Percentiles rank a stretch among this genome's conserved stretches.
phyloP scores from a whole-genome alignment of 768 basidiomycete genomes.

The Amanita inopinata region DNA sequence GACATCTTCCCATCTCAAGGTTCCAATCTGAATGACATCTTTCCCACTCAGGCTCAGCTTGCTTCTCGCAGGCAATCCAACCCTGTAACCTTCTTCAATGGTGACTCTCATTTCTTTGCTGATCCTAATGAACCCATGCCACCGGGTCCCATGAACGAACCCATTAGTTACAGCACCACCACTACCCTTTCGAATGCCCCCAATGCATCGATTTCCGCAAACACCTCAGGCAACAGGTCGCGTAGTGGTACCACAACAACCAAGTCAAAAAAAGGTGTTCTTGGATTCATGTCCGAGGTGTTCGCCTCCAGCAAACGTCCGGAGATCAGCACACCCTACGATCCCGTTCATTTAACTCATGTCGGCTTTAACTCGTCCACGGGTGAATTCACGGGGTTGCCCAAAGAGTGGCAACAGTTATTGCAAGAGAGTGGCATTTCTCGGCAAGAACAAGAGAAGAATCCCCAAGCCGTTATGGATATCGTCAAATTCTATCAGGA shows the following conservation, averaged over 20 bases:
- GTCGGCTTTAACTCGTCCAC: conserved; percentile 99
- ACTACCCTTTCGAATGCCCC: conserved; percentile 15
- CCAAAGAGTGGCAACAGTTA: conserved; percentile 98
- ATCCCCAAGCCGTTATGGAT: conserved; percentile 96
- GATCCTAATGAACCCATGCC: conserved; percentile 36
- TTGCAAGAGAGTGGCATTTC: conserved; percentile 95
- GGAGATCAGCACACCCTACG: conserved; percentile 96
- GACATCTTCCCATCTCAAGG: conserved; percentile 46
- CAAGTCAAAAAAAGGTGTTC: conserved; percentile 58
- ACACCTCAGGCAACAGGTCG: conserved; percentile 23
- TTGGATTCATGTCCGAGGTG: conserved; percentile 61
- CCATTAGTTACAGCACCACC: conserved; percentile 14
- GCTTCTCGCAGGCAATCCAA: conserved; percentile 42
- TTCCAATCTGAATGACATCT: conserved; percentile 64
- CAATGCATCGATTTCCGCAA: conserved; percentile 13
- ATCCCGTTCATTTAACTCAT: conserved; percentile 98
- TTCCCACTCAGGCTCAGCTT: conserved; percentile 32
- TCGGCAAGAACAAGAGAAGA: conserved; percentile 89
- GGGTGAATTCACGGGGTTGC: conserved; percentile 95
- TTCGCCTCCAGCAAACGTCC: conserved; percentile 68
- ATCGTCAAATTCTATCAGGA: conserved; percentile 99
- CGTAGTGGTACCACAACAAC: conserved; percentile 36
- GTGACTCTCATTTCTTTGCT: conserved; percentile 28
- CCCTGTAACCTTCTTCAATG: conserved; percentile 23
- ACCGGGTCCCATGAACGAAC: conserved; percentile 22